Percentiles rank a stretch among this genome's conserved stretches.
phyloP scores from a whole-genome alignment of 73 alveolate species.

The Tetrahymena thermophila region DNA sequence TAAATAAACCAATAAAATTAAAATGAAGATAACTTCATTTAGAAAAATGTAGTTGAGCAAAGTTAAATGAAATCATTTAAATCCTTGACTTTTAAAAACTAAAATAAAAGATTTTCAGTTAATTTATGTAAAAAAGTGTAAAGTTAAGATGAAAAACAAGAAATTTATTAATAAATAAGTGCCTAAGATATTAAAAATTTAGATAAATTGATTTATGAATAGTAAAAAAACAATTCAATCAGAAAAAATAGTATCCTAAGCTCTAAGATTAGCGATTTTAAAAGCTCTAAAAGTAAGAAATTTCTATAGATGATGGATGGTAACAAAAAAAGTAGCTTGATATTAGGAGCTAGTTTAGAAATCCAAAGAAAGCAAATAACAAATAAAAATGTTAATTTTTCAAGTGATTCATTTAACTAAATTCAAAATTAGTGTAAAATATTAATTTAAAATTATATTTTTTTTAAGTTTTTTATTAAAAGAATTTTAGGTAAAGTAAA shows the following conservation, averaged over 20 bases:
- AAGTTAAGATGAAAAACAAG: neutral
- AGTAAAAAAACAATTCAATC: neutral
- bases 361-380: neutral
- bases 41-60: too few species aligned
- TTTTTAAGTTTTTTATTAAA: too few species aligned
- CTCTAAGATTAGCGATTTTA: neutral
- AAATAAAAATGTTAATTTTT: too few species aligned
- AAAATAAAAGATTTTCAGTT: neutral
- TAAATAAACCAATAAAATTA: too few species aligned
- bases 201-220: neutral
- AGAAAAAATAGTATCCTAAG: neutral
- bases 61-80: neutral
- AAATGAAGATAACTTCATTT: neutral
- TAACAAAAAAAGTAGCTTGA: neutral
- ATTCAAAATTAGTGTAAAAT: neutral
- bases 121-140: too few species aligned
- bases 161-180: too few species aligned
- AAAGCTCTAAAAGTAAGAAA: neutral
- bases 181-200: neutral
- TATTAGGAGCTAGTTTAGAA: neutral
- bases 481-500: neutral
- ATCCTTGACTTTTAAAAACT: too few species aligned
- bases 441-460: too few species aligned
- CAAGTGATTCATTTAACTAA: neutral
- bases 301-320: neutral